Percentiles rank a stretch among this genome's conserved stretches.
Evolutionary conservation across 257 asterid genomes (phyloP).

Genomic region (Solanum bukasovii): DNA sequence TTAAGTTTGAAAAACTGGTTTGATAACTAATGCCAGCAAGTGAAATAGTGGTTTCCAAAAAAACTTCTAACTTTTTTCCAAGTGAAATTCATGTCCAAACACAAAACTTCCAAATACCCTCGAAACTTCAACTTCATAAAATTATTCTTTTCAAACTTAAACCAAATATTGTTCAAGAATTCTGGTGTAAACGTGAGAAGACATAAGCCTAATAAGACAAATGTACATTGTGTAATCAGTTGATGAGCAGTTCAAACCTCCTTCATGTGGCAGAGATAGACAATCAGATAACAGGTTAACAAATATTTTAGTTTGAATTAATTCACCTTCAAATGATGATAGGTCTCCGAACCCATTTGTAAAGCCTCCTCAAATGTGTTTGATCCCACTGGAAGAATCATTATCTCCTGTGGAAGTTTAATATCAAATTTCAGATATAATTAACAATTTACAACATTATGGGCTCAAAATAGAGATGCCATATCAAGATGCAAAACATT

Average conservation of each 20-base stretch:
- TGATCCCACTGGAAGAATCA: slow-evolving; percentile 92
- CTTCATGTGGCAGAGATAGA: not conserved
- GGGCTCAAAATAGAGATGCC: not conserved
- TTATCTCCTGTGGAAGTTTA: slow-evolving; percentile 54
- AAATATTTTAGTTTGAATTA: not conserved
- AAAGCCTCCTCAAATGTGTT: slow-evolving; percentile 81
- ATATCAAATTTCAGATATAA: slow-evolving; percentile 9
- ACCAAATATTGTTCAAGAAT: not conserved
- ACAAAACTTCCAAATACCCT: not conserved
- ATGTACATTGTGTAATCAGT: not conserved
- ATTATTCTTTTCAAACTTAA: not conserved
- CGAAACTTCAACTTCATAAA: not conserved
- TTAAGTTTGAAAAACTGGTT: not conserved
- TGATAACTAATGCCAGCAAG: not conserved
- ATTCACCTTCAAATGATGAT: slow-evolving; percentile 87
- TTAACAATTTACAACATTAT: not conserved
- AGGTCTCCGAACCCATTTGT: slow-evolving; percentile 96
- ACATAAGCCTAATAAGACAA: not conserved
- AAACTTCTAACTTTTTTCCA: not conserved
- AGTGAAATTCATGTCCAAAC: not conserved
- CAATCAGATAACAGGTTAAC: not conserved
- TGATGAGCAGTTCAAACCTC: not conserved
- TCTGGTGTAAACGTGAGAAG: not conserved
- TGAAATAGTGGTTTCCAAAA: not conserved
- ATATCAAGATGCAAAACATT: not conserved